A percentile compares a stretch with the other conserved stretches of the same genome.
Conservation (phyloP, 108 stramenopile species). For the Tribonema minus region DNA sequence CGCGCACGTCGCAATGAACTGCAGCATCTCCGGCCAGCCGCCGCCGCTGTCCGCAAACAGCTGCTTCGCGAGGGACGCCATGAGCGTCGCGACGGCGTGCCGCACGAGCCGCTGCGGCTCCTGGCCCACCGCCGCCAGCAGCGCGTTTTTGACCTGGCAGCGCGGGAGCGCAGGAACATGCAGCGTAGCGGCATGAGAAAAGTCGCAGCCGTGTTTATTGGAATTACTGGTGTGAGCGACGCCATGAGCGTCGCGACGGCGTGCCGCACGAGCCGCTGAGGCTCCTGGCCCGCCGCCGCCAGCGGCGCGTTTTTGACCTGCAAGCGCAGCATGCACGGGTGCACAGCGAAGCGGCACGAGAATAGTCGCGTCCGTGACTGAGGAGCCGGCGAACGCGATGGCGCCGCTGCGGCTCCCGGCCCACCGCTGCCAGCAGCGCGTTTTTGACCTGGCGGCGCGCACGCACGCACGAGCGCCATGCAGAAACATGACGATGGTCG, state of each 20-base stretch:
- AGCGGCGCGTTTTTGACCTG: slow-evolving; percentile 58
- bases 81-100: slow-evolving; percentile 70
- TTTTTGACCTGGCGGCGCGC: neutral
- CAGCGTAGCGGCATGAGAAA: too few relatives aligned
- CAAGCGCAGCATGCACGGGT: too few relatives aligned
- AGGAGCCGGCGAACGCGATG: too few relatives aligned
- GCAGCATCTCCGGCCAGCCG: slow-evolving; percentile 60
- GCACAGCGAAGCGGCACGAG: too few relatives aligned
- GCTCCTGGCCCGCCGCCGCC: slow-evolving; percentile 66
- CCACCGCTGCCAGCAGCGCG: slow-evolving; percentile 68
- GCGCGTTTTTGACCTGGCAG: slow-evolving; percentile 36
- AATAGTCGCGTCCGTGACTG: too few relatives aligned
- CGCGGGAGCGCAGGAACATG: too few relatives aligned
- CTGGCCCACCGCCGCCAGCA: slow-evolving; percentile 66
- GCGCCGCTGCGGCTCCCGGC: slow-evolving; percentile 68
- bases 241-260: slow-evolving; percentile 70
- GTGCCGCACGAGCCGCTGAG: slow-evolving; percentile 70
- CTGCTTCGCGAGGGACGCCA: slow-evolving; percentile 24
- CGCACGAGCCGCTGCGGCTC: slow-evolving; percentile 77
- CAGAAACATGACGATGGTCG: too few relatives aligned
- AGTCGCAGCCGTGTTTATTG: too few relatives aligned
- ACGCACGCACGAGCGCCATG: too few relatives aligned
- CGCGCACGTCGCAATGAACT: slow-evolving; percentile 38
- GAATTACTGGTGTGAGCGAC: too few relatives aligned
- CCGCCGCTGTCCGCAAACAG: slow-evolving; percentile 53